Base-by-base conservation (phyloP, 768 basidiomycete genomes). In the Ramaria rubella region DNA sequence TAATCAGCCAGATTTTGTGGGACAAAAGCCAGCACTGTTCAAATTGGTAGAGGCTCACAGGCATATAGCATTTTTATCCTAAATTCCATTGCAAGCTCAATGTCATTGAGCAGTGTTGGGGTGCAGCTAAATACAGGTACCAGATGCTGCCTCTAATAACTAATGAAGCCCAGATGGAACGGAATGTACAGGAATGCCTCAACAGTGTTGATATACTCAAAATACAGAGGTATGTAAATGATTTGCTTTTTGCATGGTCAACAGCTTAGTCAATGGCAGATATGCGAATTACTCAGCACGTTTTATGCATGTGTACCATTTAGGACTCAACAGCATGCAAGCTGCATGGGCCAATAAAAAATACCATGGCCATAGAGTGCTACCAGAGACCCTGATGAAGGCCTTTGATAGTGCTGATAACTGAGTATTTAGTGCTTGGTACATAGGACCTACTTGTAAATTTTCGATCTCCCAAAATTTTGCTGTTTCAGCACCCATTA, bases 1-100 rank as follows among this genome's bases (percentile, higher is more conserved):
- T 63, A 70, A 69, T 38, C 60, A 79, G 49, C 72, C 72, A 3
- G 75, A 80, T 58, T 79, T 78, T 61, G 24, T 62, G 2, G 55
- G 68, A 43, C 64, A 68, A 3, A 57, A 68, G 50, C 70, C 71
- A 1, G 33, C 65, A 19, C 63, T 78, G 0, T 66, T 77, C 55
- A 52, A 33, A 2, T 38, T 61, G 3, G 68, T 59, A 54, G 51
- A 65, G 14, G 51, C 53, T 0, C 31, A 59, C 0, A 71, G 73
- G 3, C 59, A 72, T 50, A 33, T 56, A 29, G 19, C 14, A 34
- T 29, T 58, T 60, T 31, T 48, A 48, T 15, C 57, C 59, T 17
- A 60, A 60, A 40, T 60, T 53, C 38, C 57, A 60, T 45, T 58
- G 57, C 31, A 51, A 60, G 52, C 51, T 57, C 27, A 60, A 60